Percentiles rank a stretch among this genome's conserved stretches.
Conservation (phyloP, 352 stramenopile species). For the Globisporangium radiosum region DNA sequence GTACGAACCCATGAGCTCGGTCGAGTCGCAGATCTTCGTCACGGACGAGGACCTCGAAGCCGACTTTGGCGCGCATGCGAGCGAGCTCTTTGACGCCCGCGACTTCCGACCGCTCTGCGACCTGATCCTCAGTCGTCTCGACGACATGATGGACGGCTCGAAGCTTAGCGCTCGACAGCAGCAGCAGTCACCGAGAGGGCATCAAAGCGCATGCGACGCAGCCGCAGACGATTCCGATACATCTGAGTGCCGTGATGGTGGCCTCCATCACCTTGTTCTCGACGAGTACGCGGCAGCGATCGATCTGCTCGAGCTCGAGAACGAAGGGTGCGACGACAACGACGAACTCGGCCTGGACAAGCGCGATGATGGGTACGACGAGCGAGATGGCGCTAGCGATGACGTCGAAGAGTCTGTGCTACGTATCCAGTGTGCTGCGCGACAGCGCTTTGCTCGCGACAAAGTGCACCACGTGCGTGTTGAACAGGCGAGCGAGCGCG, state of each 20-base stretch:
- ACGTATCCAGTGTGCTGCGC: constrained; percentile 48
- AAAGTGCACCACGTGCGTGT: constrained; percentile 24
- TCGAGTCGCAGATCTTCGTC: constrained; percentile 66
- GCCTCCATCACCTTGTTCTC: too few species aligned
- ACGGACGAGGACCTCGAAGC: constrained; percentile 40
- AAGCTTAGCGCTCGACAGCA: constrained; percentile 5
- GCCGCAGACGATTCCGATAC: background rate
- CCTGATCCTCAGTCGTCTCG: constrained; percentile 49
- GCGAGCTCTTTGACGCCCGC: constrained; percentile 32
- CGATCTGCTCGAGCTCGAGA: background rate
- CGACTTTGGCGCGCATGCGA: constrained; percentile 43
- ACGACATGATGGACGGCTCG: constrained; percentile 39
- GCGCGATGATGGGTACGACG: background rate
- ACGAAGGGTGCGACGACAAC: background rate
- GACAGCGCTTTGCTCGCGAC: constrained; percentile 25
- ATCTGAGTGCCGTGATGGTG: too few species aligned
- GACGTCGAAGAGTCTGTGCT: constrained; percentile 17
- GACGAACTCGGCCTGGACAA: background rate
- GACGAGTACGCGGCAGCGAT: background rate
- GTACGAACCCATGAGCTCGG: constrained; percentile 72
- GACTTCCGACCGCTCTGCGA: constrained; percentile 54
- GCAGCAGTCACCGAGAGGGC: background rate
- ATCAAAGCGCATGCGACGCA: background rate
- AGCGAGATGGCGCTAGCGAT: background rate
- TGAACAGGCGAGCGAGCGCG: constrained; percentile 7